A percentile compares a stretch with the other conserved stretches of the same genome.
phyloP scores from a whole-genome alignment of 257 asterid genomes.

The Verbascum thapsus region DNA sequence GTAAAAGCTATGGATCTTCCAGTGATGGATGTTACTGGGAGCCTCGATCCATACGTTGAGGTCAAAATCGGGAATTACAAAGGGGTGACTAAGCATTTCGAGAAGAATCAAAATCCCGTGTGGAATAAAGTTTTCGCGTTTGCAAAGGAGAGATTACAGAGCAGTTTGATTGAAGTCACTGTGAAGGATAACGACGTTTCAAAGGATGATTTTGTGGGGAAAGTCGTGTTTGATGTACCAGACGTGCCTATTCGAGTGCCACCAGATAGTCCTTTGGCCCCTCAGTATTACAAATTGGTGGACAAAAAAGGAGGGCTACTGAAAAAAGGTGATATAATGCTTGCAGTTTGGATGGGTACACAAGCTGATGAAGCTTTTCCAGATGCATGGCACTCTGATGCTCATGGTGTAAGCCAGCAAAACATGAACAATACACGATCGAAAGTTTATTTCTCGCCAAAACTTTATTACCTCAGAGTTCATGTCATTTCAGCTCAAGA shows the following conservation, averaged over 20 bases:
- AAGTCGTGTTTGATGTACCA: conserved; percentile 57
- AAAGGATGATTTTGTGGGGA: conserved; percentile 78
- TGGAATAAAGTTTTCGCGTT: conserved; percentile 81
- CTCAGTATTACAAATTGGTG: conserved; percentile 73
- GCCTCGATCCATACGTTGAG: conserved; percentile 91
- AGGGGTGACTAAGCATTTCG: conserved; percentile 71
- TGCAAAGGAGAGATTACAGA: conserved; percentile 70
- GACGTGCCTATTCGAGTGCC: conserved; percentile 77
- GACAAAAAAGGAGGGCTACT: conserved; percentile 61
- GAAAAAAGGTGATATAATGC: conserved; percentile 73
- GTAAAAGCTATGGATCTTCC: conserved; percentile 87
- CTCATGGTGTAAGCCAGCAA: conserved; percentile 66
- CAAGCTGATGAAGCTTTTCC: conserved; percentile 95
- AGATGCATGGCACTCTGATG: conserved; percentile 90
- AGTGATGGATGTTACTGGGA: conserved; percentile 69
- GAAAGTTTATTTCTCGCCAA: conserved; percentile 81
- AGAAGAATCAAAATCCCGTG: conserved; percentile 69
- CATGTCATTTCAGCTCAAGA: conserved; percentile 84
- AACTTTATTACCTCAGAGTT: conserved; percentile 64
- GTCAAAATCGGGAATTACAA: conserved; percentile 85
- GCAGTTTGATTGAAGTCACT: conserved; percentile 62
- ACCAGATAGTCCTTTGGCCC: conserved; percentile 89
- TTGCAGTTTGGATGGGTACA: conserved; percentile 94
- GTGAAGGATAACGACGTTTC: conserved; percentile 77
- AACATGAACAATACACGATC: conserved; percentile 60